These are phyloP conservation scores for Elymus sibiricus DNA, from an alignment of 176 grass and related monocot genomes.

Conservation along the genomic window DNA sequence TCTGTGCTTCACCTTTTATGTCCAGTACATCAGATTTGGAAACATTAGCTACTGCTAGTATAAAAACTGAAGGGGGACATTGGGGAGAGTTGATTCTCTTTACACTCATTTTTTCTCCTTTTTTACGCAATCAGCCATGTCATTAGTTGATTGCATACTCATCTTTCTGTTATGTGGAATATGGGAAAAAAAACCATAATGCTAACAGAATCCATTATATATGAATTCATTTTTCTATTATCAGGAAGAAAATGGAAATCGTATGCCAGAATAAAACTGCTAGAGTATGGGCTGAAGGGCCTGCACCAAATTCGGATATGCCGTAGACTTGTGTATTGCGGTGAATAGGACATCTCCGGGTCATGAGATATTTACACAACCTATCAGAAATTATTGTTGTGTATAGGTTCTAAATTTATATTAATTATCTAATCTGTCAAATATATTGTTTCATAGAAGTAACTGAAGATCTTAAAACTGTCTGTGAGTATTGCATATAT, in stretches of 20 bases:
- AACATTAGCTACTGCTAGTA: constrained; percentile 13
- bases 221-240: too few relatives aligned
- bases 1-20: neutral
- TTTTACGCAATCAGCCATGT: neutral
- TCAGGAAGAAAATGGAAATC: too few relatives aligned
- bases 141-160: too few relatives aligned
- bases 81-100: constrained; percentile 34
- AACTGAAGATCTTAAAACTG: too few relatives aligned
- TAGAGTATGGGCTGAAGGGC: neutral
- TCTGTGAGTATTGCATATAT: too few relatives aligned
- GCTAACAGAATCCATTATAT: too few relatives aligned
- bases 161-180: constrained; percentile 4
- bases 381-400: neutral
- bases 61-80: constrained; percentile 22
- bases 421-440: neutral
- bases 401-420: neutral
- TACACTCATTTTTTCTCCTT: neutral
- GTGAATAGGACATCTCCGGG: neutral
- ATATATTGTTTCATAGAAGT: too few relatives aligned
- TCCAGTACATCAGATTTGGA: constrained; percentile 20
- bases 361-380: neutral
- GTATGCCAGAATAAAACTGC: too few relatives aligned
- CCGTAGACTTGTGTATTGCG: neutral
- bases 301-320: too few relatives aligned
- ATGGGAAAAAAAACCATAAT: too few relatives aligned